These are phyloP conservation scores for Avena atlantica DNA, from an alignment of 176 grass and related monocot species.

Conservation along the genomic window DNA sequence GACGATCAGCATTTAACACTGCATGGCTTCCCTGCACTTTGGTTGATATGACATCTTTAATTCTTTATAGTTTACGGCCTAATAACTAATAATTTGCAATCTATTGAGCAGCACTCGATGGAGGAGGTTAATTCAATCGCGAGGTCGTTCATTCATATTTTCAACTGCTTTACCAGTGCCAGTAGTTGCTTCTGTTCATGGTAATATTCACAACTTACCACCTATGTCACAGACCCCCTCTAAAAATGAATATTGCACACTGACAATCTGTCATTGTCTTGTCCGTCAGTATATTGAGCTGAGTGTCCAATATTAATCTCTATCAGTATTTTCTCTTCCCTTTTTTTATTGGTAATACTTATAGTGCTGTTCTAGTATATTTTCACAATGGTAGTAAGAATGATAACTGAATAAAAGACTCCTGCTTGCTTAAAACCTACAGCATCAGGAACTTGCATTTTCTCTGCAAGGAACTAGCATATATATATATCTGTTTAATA, in stretches of 20 bases:
- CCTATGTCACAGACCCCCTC: neutral
- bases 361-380: neutral
- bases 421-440: slow-evolving; percentile 14
- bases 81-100: slow-evolving; percentile 38
- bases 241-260: slow-evolving; percentile 16
- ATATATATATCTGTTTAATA: neutral
- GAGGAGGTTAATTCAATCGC: slow-evolving; percentile 88
- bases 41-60: neutral
- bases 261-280: neutral
- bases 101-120: slow-evolving; percentile 74
- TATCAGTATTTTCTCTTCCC: neutral
- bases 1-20: neutral
- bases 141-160: slow-evolving; percentile 94
- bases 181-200: slow-evolving; percentile 78
- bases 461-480: neutral
- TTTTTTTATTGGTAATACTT: neutral
- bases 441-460: neutral
- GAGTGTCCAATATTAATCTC: neutral
- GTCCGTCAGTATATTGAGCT: slow-evolving; percentile 12
- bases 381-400: slow-evolving; percentile 33
- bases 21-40: slow-evolving; percentile 1
- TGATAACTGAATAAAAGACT: neutral
- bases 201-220: slow-evolving; percentile 55
- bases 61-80: neutral
- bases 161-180: slow-evolving; percentile 86